Evolutionary conservation across 2,329 filamentous ascomycete genomes (phyloP).

Genomic region (Penicillium glabrum): DNA sequence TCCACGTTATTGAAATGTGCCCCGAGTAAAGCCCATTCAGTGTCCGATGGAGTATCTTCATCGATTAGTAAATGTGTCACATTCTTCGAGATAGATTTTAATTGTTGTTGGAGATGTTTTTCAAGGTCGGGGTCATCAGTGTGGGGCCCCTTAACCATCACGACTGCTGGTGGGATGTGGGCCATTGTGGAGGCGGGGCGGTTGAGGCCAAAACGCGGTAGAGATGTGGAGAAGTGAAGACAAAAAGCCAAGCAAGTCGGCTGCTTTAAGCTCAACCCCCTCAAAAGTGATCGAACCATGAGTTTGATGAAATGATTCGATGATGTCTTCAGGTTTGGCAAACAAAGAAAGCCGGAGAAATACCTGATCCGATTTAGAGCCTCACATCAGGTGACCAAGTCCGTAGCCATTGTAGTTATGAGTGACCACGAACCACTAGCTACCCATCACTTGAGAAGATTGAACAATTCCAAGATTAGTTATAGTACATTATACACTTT

Average conservation of each 20-base stretch:
- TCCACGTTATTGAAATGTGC: constrained; percentile 21
- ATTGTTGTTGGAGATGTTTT: constrained; percentile 13
- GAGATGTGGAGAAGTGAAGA: not conserved
- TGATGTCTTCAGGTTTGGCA: not conserved
- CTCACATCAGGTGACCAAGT: too few relatives aligned
- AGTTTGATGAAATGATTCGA: not conserved
- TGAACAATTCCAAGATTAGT: too few relatives aligned
- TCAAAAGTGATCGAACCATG: not conserved
- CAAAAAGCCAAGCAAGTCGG: not conserved
- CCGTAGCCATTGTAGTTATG: too few relatives aligned
- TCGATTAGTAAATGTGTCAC: constrained; percentile 14
- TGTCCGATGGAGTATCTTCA: constrained; percentile 21
- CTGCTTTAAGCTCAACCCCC: too few relatives aligned
- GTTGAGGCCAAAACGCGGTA: not conserved
- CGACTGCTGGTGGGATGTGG: not conserved
- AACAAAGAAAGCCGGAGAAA: not conserved
- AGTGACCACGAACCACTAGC: too few relatives aligned
- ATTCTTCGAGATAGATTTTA: constrained; percentile 17
- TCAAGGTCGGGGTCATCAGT: constrained; percentile 4
- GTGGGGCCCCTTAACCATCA: constrained; percentile 14
- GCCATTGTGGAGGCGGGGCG: constrained; percentile 5
- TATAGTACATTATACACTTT: too few relatives aligned
- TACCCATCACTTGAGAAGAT: too few relatives aligned
- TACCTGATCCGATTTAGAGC: not conserved
- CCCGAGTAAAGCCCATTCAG: constrained; percentile 25